These are phyloP conservation scores for Naegleria gruberi DNA, from an alignment of 208 protist genomes.

Conservation along the genomic window DNA sequence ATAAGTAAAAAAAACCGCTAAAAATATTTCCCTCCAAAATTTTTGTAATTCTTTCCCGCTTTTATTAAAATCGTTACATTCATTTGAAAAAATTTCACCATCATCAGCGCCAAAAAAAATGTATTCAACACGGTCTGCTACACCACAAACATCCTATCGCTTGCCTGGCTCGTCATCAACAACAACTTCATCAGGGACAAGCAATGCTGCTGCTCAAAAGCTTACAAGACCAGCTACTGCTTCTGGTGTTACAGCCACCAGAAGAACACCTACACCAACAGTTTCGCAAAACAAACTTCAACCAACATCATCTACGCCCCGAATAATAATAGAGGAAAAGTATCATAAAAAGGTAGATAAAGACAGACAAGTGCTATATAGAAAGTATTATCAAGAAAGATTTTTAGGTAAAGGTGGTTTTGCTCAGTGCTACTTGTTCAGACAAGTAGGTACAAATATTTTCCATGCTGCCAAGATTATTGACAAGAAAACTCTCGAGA, in stretches of 20 bases:
- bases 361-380: slow-evolving; percentile 53
- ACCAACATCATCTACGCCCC: background rate
- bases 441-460: slow-evolving; percentile 49
- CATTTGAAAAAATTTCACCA: too few relatives aligned
- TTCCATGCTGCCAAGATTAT: slow-evolving; percentile 89
- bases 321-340: background rate
- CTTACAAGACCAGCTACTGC: background rate
- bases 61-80: too few relatives aligned
- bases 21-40: too few relatives aligned
- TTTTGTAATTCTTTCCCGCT: too few relatives aligned
- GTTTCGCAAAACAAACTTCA: background rate
- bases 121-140: background rate
- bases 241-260: background rate
- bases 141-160: background rate
- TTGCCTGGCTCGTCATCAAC: background rate
- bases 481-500: slow-evolving; percentile 73
- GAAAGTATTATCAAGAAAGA: slow-evolving; percentile 46
- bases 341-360: slow-evolving; percentile 24
- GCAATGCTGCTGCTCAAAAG: background rate
- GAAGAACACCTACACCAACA: background rate
- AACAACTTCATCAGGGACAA: background rate
- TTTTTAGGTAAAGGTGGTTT: slow-evolving; percentile 75
- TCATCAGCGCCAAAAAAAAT: background rate
- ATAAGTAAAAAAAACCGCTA: too few relatives aligned
- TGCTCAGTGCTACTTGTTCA: slow-evolving; percentile 89